A percentile compares a stretch with the other conserved stretches of the same genome.
These are phyloP conservation scores for Extremus antarcticus DNA, from an alignment of 495 filamentous ascomycete genomes.

Conservation along the genomic window DNA sequence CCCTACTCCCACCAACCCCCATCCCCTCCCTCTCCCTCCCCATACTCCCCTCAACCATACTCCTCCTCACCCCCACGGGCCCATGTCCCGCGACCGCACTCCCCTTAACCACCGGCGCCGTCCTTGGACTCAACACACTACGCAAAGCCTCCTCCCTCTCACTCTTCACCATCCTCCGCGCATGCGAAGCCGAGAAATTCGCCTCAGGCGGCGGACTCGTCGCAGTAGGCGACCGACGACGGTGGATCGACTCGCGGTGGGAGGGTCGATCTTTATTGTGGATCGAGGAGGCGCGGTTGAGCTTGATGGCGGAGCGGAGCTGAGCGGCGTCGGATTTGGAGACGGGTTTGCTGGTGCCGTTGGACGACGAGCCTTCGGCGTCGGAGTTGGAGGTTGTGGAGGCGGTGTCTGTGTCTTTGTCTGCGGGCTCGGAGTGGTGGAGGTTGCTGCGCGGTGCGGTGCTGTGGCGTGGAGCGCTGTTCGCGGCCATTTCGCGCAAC, in stretches of 20 bases:
- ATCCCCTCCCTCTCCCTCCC: neutral
- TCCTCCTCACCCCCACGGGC: slow-evolving; percentile 12
- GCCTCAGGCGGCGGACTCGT: slow-evolving; percentile 15
- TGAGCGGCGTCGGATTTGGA: slow-evolving; percentile 41
- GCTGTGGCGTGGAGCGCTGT: slow-evolving; percentile 47
- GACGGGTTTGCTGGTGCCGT: slow-evolving; percentile 4
- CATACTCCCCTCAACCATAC: slow-evolving; percentile 3
- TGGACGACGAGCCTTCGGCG: slow-evolving; percentile 22
- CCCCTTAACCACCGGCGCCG: slow-evolving; percentile 56
- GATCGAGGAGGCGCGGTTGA: slow-evolving; percentile 42
- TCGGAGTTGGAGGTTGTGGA: slow-evolving; percentile 33
- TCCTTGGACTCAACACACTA: slow-evolving; percentile 54
- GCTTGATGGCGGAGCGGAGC: slow-evolving; percentile 55
- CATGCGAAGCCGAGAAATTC: slow-evolving; percentile 60
- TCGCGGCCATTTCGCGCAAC: slow-evolving; percentile 52
- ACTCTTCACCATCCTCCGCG: slow-evolving; percentile 58
- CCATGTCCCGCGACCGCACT: too few species aligned
- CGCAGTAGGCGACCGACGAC: slow-evolving; percentile 53
- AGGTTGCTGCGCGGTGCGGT: slow-evolving; percentile 37
- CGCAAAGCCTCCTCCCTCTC: slow-evolving; percentile 47
- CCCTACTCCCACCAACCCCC: slow-evolving; percentile 1
- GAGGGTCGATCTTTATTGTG: slow-evolving; percentile 6
- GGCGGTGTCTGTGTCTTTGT: slow-evolving; percentile 38
- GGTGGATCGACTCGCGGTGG: slow-evolving; percentile 33
- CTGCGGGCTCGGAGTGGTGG: slow-evolving; percentile 30